phyloP scores from a whole-genome alignment of 2,329 filamentous ascomycete genomes.

The Aureobasidium sp. region DNA sequence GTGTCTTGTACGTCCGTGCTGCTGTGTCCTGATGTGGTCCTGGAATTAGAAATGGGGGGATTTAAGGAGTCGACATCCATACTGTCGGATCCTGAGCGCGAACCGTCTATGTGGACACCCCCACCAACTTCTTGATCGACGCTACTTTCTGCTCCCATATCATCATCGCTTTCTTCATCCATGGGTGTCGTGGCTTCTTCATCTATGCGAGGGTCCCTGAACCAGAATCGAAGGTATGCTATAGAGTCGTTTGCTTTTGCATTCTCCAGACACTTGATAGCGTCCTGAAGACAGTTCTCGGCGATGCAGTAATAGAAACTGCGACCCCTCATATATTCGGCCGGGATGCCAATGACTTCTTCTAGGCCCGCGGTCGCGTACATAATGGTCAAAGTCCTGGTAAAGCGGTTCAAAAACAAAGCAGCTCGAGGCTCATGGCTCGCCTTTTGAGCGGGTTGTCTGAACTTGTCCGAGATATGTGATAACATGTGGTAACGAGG shows the following conservation, averaged over 20 bases:
- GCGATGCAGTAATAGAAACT: conserved; percentile 86
- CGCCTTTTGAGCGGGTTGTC: conserved; percentile 46
- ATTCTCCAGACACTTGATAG: conserved; percentile 69
- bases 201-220: conserved; percentile 60
- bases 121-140: conserved; percentile 42
- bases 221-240: conserved; percentile 80
- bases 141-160: conserved; percentile 40
- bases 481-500: conserved; percentile 86
- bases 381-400: conserved; percentile 73
- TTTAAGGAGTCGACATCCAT: conserved; percentile 17
- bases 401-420: conserved; percentile 79
- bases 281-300: conserved; percentile 66
- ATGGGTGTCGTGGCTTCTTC: conserved; percentile 39
- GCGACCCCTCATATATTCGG: conserved; percentile 61
- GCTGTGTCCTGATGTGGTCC: conserved; percentile 37
- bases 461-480: conserved; percentile 74
- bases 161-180: conserved; percentile 34
- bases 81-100: conserved; percentile 23
- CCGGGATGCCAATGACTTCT: conserved; percentile 64
- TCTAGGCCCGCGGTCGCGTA: conserved; percentile 72
- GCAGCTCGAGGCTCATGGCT: conserved; percentile 70
- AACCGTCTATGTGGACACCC: conserved; percentile 33
- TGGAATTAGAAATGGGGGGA: conserved; percentile 21
- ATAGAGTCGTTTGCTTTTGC: conserved; percentile 89
- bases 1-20: conserved; percentile 33